These are phyloP conservation scores for Pythium pyrilobum DNA, from an alignment of 352 stramenopile species.

Conservation along the genomic window DNA sequence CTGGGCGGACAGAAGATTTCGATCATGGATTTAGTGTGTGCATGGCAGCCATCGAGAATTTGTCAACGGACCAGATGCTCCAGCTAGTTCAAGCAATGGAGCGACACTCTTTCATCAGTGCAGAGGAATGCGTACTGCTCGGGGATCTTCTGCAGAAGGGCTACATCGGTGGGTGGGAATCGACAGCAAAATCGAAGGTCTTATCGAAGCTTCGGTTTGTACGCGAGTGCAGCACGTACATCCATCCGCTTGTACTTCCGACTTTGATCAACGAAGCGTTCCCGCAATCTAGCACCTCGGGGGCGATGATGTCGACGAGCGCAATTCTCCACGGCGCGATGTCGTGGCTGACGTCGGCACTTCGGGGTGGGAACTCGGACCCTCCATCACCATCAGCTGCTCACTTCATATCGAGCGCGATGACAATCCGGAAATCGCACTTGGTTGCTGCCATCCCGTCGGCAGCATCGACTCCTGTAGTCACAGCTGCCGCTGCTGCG, in stretches of 20 bases:
- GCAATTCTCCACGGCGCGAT: slow-evolving; percentile 27
- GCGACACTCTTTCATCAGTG: slow-evolving; percentile 73
- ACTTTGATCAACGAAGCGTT: slow-evolving; percentile 28
- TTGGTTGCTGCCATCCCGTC: slow-evolving; percentile 20
- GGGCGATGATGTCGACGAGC: slow-evolving; percentile 20
- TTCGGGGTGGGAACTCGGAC: slow-evolving; percentile 17
- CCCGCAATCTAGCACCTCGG: slow-evolving; percentile 14
- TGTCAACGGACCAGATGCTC: slow-evolving; percentile 64
- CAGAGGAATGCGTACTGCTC: slow-evolving; percentile 59
- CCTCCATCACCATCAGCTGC: slow-evolving; percentile 21
- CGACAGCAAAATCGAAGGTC: slow-evolving; percentile 57
- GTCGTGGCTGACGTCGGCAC: slow-evolving; percentile 24
- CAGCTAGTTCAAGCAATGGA: slow-evolving; percentile 48
- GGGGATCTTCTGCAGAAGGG: slow-evolving; percentile 77
- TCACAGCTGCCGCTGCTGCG: slow-evolving; percentile 28
- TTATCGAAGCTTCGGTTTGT: slow-evolving; percentile 68
- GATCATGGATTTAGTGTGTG: slow-evolving; percentile 62
- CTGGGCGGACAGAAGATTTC: background rate
- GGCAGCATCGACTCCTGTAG: slow-evolving; percentile 11
- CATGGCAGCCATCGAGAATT: slow-evolving; percentile 65
- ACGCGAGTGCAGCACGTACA: slow-evolving; percentile 46
- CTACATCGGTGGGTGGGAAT: slow-evolving; percentile 77
- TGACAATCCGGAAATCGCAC: slow-evolving; percentile 25
- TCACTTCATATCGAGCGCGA: slow-evolving; percentile 21
- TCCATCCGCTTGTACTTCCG: slow-evolving; percentile 24